Conservation (phyloP, 2,329 filamentous ascomycete genomes). For the Mycosphaerella sp. region DNA sequence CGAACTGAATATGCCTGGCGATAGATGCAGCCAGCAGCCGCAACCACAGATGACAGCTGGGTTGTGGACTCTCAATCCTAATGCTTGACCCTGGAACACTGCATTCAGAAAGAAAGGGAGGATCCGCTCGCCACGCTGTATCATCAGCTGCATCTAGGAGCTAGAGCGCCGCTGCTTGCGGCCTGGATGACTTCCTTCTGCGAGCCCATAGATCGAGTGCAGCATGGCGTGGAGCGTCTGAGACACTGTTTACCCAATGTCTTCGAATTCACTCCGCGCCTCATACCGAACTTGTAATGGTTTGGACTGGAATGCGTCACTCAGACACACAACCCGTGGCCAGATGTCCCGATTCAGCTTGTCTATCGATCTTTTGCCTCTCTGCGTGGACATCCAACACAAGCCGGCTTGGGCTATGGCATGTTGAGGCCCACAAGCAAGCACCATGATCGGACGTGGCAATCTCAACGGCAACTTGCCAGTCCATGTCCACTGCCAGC, state of each 20-base stretch:
- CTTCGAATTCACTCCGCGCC: neutral
- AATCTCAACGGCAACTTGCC: neutral
- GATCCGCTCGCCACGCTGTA: neutral
- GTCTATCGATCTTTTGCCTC: neutral
- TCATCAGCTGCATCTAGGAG: too few species aligned
- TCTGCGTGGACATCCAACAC: neutral
- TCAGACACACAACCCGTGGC: neutral
- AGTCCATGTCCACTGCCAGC: neutral
- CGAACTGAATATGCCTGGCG: too few species aligned
- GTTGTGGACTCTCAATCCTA: too few species aligned
- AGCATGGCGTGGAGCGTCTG: neutral
- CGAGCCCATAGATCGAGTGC: neutral
- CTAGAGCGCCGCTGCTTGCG: too few species aligned
- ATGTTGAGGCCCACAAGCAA: neutral
- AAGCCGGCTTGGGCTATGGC: neutral
- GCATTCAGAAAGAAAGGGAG: neutral
- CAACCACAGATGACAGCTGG: too few species aligned
- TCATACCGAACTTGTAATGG: neutral
- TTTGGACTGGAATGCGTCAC: neutral
- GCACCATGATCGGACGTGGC: neutral
- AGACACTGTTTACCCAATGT: neutral
- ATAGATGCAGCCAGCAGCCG: too few species aligned
- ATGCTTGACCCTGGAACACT: too few species aligned
- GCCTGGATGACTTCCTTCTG: neutral
- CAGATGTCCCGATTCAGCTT: neutral